A percentile compares a stretch with the other conserved stretches of the same genome.
These are phyloP conservation scores for Paecilomyces niveus DNA, from an alignment of 2,329 filamentous ascomycete genomes.

Conservation along the genomic window DNA sequence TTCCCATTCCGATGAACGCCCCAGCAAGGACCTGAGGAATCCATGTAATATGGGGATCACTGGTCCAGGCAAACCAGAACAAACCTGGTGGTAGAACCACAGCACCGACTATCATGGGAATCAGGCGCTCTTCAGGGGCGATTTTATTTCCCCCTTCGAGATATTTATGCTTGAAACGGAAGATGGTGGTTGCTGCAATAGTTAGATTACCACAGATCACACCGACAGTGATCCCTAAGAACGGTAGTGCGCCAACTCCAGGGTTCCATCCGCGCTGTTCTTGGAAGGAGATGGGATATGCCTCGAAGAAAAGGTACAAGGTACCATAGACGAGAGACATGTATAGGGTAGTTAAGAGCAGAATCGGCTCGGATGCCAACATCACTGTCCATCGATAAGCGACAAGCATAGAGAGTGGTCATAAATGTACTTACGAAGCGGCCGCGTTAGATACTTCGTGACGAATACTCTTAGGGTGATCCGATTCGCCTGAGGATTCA, in stretches of 20 bases:
- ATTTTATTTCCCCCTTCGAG: not conserved
- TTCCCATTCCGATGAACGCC: constrained; percentile 32
- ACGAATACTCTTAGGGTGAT: not conserved
- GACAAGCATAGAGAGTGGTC: not conserved
- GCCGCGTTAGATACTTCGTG: not conserved
- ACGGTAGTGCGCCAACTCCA: constrained; percentile 36
- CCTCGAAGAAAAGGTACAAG: constrained; percentile 21
- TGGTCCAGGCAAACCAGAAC: constrained; percentile 45
- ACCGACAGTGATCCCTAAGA: constrained; percentile 38
- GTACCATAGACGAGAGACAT: constrained; percentile 22
- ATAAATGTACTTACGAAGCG: not conserved
- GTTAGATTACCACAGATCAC: constrained; percentile 14
- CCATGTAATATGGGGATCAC: constrained; percentile 34
- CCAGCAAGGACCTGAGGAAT: constrained; percentile 39
- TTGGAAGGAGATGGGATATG: constrained; percentile 22
- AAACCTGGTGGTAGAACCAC: constrained; percentile 37
- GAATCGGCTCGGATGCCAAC: constrained; percentile 18
- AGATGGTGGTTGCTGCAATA: not conserved
- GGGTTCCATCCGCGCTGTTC: constrained; percentile 33
- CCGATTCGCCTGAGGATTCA: constrained; percentile 6
- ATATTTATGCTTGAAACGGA: not conserved
- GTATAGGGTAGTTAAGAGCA: constrained; percentile 21
- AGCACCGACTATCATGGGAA: constrained; percentile 39
- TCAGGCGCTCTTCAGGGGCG: constrained; percentile 27
- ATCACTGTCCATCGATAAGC: constrained; percentile 7